Evolutionary conservation across 1,139 yeast species (phyloP), one percentile per base, ranked within the genome.

Genomic region (Geotrichum europaeum): DNA sequence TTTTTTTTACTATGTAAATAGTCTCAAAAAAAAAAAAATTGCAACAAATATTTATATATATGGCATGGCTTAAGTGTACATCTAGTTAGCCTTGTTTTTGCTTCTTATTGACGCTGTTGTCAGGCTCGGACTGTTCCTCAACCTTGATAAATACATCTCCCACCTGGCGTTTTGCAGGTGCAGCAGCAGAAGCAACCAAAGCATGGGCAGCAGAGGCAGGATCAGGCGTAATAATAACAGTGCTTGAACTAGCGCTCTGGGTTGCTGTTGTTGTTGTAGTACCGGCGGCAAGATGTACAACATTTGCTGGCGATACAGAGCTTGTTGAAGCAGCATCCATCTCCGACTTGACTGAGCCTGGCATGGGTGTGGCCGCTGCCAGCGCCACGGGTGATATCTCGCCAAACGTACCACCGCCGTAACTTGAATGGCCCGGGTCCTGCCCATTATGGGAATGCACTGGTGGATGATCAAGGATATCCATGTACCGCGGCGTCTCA

Each of bases 401-500:
- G 20, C 47, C 20, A n/a, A 18, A 5, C 20, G 20, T n/a, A n/a
- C 18, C 20, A 5, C 20, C 3, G 20, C 22, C 10, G 18, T 6
- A 13, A 18, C 47, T n/a, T 9, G 22, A 10, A n/a, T 40, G 18
- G 47, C 20, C 10, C 9, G 6, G 22, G 18, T 40, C 20, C 20
- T 5, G 20, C 3, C 22, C 7, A n/a, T 18, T n/a, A 40, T 40
- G 22, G 10, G 9, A 7, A 40, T 40, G 47, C 7, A 2, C 47
- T n/a, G 47, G 18, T 7, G 20, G 20, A 40, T 40, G 47, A 15
- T 40, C 47, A 9, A 40, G 20, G 3, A 20, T 49, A 2, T 50
- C 59, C 34, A 25, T 43, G 36, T 56, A 53, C n/a, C 51, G 51
- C 22, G 61, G 61, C 6, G 61, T 59, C 40, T 59, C 61, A 24